Base-by-base conservation (phyloP, 371 early-diverging fungal genomes). In the Lichtheimia corymbifera region DNA sequence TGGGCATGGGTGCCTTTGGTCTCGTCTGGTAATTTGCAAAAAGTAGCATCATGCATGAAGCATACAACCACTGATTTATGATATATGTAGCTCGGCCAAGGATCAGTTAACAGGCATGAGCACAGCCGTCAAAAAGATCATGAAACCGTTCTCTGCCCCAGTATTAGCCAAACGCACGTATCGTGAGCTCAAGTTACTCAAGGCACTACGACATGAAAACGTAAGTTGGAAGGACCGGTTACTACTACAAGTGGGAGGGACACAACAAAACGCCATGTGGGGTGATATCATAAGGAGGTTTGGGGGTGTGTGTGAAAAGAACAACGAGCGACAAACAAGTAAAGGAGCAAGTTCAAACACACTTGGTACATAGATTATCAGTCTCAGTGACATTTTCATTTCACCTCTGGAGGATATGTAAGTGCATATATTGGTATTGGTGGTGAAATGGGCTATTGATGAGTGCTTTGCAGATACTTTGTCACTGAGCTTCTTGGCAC, bases 1-100 rank as follows among this genome's bases (percentile, higher is more conserved):
- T 97, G 14, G 97, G 97, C 50, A 93, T 96, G 93, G 97, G 97
- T 51, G 95, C 96, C 5, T 97, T 96, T 74, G 97, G 97, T 63
- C 83, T 96, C 12, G 97, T 97, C n/a, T 96, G 95, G 94, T 95
- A 85, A 71, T 79, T 43, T 6, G 18, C 28, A 25, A 49, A 49
- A 53, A 60, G 18, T 6, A 55, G 4, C 3, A 12, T 11, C 35
- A 35, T 35, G 35, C 35, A 35, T 50, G 57, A 24, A 24, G 5
- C 30, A 53, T 28, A 12, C 44, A 18, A 2, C 27, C 15, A 53
- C 27, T 53, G 30, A 22, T 50, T 22, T n/a, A 35, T 40, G 15
- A 53, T 12, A 15, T 50, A 7, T 5, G 45, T 64, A 96, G 96
- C 70, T 95, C 96, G 14, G 92, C 96, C 35, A 88, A 88, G 61